A percentile compares a stretch with the other conserved stretches of the same genome.
Conservation (phyloP, 805 yeast genomes). For the Zygosaccharomyces bailii region DNA sequence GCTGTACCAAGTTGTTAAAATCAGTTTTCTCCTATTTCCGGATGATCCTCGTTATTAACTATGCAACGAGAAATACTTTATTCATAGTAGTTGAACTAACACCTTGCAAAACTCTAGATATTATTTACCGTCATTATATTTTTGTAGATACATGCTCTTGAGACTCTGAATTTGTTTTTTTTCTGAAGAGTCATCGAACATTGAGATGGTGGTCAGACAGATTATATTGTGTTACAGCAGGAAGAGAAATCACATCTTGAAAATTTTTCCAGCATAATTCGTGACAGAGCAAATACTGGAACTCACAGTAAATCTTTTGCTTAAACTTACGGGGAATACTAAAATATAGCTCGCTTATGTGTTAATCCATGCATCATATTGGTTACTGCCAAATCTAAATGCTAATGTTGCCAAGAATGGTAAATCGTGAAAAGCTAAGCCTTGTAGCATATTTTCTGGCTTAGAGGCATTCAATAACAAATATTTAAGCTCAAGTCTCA, state of each 20-base stretch:
- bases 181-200: neutral
- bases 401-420: too few species aligned
- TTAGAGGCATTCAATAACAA: too few species aligned
- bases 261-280: neutral
- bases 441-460: too few species aligned
- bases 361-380: too few species aligned
- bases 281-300: neutral
- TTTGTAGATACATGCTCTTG: neutral
- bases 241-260: slow-evolving; percentile 5
- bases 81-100: slow-evolving; percentile 10
- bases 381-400: too few species aligned
- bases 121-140: neutral
- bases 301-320: too few species aligned
- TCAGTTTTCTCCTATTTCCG: slow-evolving; percentile 47
- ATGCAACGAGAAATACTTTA: slow-evolving; percentile 11
- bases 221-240: neutral
- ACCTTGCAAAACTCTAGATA: neutral
- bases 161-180: neutral
- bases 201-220: slow-evolving; percentile 6
- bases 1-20: slow-evolving; percentile 48
- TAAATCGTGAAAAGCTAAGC: too few species aligned
- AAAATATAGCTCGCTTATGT: too few species aligned
- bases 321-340: too few species aligned
- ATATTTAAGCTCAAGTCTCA: too few species aligned
- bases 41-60: slow-evolving; percentile 66